Percentiles rank a stretch among this genome's conserved stretches.
phyloP scores from a whole-genome alignment of 2,329 filamentous ascomycete species.

The Dothistroma septosporum region DNA sequence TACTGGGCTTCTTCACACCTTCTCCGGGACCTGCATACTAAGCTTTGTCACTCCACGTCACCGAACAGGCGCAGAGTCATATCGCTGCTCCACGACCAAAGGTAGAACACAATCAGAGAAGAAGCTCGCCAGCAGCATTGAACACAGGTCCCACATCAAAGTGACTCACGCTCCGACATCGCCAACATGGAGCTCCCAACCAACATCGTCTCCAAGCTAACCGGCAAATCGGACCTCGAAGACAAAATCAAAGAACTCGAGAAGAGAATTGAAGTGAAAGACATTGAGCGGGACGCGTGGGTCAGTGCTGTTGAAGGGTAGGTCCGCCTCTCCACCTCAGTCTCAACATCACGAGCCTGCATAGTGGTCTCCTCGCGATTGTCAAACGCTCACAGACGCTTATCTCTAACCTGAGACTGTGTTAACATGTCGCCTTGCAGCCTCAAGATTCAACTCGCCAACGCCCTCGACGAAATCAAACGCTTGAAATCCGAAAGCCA shows the following conservation, averaged over 20 bases:
- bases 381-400: too few relatives aligned
- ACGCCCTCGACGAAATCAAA: not conserved
- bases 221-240: slow-evolving; percentile 1
- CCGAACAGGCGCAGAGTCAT: not conserved
- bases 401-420: too few relatives aligned
- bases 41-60: not conserved
- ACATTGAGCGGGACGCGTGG: not conserved
- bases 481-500: not conserved
- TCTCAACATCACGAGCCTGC: too few relatives aligned
- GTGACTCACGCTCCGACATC: not conserved
- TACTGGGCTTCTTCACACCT: not conserved
- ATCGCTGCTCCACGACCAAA: not conserved
- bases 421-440: too few relatives aligned
- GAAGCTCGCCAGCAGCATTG: not conserved
- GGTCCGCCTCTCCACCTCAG: not conserved
- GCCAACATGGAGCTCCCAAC: not conserved
- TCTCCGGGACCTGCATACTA: not conserved
- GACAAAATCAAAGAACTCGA: not conserved
- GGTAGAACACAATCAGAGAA: not conserved
- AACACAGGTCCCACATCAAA: not conserved
- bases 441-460: not conserved
- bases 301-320: slow-evolving; percentile 2
- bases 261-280: not conserved
- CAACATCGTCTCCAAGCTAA: not conserved
- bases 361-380: too few relatives aligned